A percentile compares a stretch with the other conserved stretches of the same genome.
phyloP scores from a whole-genome alignment of 768 basidiomycete genomes.

The Paxillus involutus region DNA sequence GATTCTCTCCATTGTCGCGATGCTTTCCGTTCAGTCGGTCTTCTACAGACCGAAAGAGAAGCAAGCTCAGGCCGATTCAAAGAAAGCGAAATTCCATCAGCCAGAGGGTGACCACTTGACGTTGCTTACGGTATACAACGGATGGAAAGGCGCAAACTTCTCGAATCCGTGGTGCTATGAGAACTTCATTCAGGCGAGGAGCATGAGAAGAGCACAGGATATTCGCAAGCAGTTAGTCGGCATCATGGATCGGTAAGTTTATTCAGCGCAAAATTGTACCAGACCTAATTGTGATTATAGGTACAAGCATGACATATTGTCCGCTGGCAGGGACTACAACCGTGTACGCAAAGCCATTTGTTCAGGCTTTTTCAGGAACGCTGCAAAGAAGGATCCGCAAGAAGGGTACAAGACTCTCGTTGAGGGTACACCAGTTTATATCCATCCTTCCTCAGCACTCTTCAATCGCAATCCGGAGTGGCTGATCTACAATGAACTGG shows the following conservation, averaged over 20 bases:
- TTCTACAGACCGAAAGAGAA: slow-evolving; percentile 99
- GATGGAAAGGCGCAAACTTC: slow-evolving; percentile 95
- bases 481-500: slow-evolving; percentile 93
- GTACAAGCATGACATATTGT: slow-evolving; percentile 96
- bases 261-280: too few relatives aligned
- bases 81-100: slow-evolving; percentile 99
- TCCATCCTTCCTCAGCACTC: slow-evolving; percentile 94
- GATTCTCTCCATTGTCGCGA: slow-evolving; percentile 94
- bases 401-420: slow-evolving; percentile 98
- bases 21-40: slow-evolving; percentile 94
- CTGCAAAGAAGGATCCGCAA: slow-evolving; percentile 97
- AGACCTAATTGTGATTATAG: slow-evolving; percentile 36
- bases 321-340: slow-evolving; percentile 91
- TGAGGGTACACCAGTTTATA: slow-evolving; percentile 98
- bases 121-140: slow-evolving; percentile 93
- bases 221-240: slow-evolving; percentile 96
- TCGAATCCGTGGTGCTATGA: slow-evolving; percentile 99
- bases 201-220: slow-evolving; percentile 96
- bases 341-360: slow-evolving; percentile 93
- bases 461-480: slow-evolving; percentile 98
- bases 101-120: slow-evolving; percentile 97
- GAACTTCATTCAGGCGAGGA: slow-evolving; percentile 97
- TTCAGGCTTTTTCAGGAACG: slow-evolving; percentile 96
- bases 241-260: slow-evolving; percentile 92
- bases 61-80: slow-evolving; percentile 98